Conservation (phyloP, 345 rosid genomes). For the Brassica nigra region DNA sequence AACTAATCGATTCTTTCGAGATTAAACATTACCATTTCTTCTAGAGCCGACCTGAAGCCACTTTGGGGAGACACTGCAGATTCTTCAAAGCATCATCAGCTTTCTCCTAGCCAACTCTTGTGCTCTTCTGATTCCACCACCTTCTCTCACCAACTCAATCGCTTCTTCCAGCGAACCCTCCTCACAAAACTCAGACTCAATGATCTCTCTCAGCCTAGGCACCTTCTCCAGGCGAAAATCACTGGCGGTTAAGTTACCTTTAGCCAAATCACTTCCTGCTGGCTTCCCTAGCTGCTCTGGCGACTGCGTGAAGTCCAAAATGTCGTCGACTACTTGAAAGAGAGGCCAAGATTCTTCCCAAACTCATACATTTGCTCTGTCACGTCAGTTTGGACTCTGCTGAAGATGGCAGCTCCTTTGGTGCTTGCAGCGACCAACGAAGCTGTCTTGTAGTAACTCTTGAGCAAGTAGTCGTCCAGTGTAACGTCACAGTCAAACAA, state of each 20-base stretch:
- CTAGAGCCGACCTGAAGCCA: conserved; percentile 56
- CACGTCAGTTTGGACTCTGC: conserved; percentile 53
- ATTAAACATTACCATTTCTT: conserved; percentile 79
- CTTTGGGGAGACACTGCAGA: conserved; percentile 63
- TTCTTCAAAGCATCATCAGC: conserved; percentile 63
- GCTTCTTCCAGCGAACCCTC: conserved; percentile 7
- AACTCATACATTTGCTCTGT: conserved; percentile 71
- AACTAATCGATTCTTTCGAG: conserved; percentile 73
- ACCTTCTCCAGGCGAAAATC: conserved; percentile 73
- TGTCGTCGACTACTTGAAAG: conserved; percentile 89
- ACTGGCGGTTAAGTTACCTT: conserved; percentile 84
- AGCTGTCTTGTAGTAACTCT: conserved; percentile 94
- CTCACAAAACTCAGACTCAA: conserved; percentile 13
- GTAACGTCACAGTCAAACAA: conserved; percentile 76
- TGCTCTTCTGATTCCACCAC: conserved; percentile 46
- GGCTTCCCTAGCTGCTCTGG: conserved; percentile 95
- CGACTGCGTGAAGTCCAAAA: conserved; percentile 90
- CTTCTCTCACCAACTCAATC: background rate
- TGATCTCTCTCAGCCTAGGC: conserved; percentile 48
- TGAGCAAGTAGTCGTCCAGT: conserved; percentile 80
- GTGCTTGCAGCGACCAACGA: conserved; percentile 93
- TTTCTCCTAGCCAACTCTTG: conserved; percentile 72
- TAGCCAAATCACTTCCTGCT: conserved; percentile 68
- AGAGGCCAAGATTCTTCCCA: conserved; percentile 86
- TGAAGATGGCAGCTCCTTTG: conserved; percentile 88